Evolutionary conservation across 257 asterid genomes (phyloP), one percentile per base, ranked within the genome.

Genomic region (Leonotis leonurus): DNA sequence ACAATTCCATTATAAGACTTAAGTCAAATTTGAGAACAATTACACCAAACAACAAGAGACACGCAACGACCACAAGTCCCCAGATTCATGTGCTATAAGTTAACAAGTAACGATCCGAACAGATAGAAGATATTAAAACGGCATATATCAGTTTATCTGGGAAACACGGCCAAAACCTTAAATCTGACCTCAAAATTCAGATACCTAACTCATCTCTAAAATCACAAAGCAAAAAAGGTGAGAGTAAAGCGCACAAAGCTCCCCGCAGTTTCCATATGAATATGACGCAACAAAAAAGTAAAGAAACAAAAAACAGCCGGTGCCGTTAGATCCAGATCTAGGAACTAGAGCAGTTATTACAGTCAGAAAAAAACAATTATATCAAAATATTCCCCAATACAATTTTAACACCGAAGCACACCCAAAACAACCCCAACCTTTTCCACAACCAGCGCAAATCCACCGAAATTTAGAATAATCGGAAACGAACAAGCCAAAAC

Each of bases 251-350:
- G 41, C 60, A 48, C 18, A 49, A 37, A 64, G 8, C 8, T 12
- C 24, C 25, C 44, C 1, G 18, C 36, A 63, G 44, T n/a, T 55
- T 39, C 43, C 27, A 4, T 39, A 29, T 30, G 8, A 24, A 16
- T 21, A 48, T 1, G 22, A 35, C 21, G 6, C 16, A 39, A 12
- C 51, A 24, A 5, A 10, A 16, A 30, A 14, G 1, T 5, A 7
- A 26, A 6, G 21, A 27, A 11, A n/a, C 3, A 39, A 9, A 8
- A 3, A 56, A 5, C 2, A 32, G 13, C 2, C 1, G 14, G 54
- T 24, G 25, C 25, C 64, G 44, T 14, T 8, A 36, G 56, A 59
- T n/a, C 65, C 56, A 51, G 81, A 76, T 76, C 75, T 68, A 73
- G 49, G 21, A 56, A 43, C 54, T 5, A 64, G 37, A 44, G 22